phyloP scores from a whole-genome alignment of 139 green algal genomes.

The Pleodorina starrii region DNA sequence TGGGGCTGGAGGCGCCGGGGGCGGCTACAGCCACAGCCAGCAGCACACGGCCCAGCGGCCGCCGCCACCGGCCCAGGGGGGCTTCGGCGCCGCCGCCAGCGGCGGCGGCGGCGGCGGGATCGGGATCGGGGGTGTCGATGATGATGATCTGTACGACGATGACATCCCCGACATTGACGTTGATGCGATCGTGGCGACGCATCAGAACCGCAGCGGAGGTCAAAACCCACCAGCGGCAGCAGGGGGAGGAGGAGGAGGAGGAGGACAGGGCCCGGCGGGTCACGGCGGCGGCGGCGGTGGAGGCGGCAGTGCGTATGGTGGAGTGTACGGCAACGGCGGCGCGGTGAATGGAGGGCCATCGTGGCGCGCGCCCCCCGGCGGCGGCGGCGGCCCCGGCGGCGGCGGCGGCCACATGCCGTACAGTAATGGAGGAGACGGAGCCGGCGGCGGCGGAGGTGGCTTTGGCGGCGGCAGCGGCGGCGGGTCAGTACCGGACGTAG shows the following conservation, averaged over 20 bases:
- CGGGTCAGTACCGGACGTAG: not conserved
- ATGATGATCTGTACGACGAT: constrained; percentile 15
- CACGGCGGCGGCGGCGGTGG: not conserved
- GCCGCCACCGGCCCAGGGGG: not conserved
- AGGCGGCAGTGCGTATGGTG: not conserved
- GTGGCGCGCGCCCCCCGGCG: not conserved
- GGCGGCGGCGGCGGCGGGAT: not conserved
- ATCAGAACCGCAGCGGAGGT: not conserved
- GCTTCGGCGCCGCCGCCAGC: not conserved
- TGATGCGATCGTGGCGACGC: constrained; percentile 21
- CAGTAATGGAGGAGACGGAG: not conserved
- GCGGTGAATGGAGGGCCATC: not conserved
- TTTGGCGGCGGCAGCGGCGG: not conserved
- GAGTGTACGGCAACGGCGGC: not conserved
- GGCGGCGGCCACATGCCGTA: not conserved
- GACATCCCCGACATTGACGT: constrained; percentile 3
- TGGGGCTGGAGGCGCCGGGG: constrained; percentile 2
- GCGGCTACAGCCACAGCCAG: not conserved
- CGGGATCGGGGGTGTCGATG: not conserved
- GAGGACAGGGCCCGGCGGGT: no score
- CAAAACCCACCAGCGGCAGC: not conserved
- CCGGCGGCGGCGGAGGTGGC: not conserved
- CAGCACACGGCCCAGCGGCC: not conserved
- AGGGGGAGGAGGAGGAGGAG: no score
- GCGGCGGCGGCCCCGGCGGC: not conserved